A percentile compares a stretch with the other conserved stretches of the same genome.
These are phyloP conservation scores for Pseudomicrostroma phylloplanum DNA, from an alignment of 1,284 basidiomycete species.

Conservation along the genomic window DNA sequence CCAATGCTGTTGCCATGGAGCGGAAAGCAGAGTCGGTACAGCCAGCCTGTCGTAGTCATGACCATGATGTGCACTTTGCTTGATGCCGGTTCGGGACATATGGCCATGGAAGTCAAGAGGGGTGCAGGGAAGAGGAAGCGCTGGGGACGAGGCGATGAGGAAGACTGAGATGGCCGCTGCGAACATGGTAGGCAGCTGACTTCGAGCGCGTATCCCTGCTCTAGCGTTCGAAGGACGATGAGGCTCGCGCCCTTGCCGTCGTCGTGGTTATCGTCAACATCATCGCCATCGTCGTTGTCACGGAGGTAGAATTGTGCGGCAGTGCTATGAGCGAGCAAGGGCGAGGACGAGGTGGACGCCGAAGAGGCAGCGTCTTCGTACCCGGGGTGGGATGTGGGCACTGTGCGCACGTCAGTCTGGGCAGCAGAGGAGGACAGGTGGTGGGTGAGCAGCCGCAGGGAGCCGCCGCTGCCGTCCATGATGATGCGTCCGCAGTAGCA, in stretches of 20 bases:
- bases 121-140: constrained; percentile 36
- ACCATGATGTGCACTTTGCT: constrained; percentile 28
- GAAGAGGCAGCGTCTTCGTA: neutral
- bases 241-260: neutral
- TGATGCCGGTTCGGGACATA: constrained; percentile 24
- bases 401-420: neutral
- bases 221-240: neutral
- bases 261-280: neutral
- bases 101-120: constrained; percentile 25
- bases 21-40: constrained; percentile 31
- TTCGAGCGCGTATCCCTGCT: neutral
- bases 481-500: neutral
- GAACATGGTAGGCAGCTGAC: neutral
- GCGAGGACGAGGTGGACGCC: neutral
- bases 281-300: no score
- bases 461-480: neutral
- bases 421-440: neutral
- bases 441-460: neutral
- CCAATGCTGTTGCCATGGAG: constrained; percentile 24
- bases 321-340: no score
- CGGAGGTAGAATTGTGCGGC: no score
- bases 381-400: constrained; percentile 1
- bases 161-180: neutral
- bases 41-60: constrained; percentile 28
- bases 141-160: constrained; percentile 9